phyloP scores from a whole-genome alignment of 2,329 filamentous ascomycete species.

The Aphanocladium album region DNA sequence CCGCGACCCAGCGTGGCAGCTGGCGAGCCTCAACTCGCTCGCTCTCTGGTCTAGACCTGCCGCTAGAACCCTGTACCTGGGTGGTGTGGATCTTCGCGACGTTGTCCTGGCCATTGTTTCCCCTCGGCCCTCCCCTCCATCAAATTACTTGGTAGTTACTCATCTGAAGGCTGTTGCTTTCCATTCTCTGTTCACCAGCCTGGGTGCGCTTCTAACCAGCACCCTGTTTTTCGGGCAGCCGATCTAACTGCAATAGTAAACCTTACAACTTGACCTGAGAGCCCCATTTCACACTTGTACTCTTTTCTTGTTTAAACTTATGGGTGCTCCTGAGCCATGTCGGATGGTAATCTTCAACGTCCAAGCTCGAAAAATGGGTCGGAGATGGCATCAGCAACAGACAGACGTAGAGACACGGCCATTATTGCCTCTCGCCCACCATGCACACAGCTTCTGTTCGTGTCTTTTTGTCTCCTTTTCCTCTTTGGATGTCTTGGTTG shows the following conservation, averaged over 20 bases:
- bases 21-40: not conserved
- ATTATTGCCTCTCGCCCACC: not conserved
- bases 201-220: too few species aligned
- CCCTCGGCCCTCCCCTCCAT: too few species aligned
- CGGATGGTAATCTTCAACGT: not conserved
- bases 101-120: not conserved
- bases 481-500: not conserved
- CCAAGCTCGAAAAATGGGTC: slow-evolving; percentile 6
- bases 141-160: too few species aligned
- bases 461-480: not conserved
- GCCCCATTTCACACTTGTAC: too few species aligned
- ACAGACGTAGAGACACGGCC: not conserved
- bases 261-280: not conserved
- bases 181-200: too few species aligned
- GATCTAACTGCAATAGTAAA: too few species aligned
- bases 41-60: not conserved
- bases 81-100: not conserved
- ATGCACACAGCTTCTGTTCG: not conserved
- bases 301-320: not conserved
- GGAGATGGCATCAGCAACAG: not conserved
- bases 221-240: too few species aligned
- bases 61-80: not conserved
- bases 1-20: not conserved
- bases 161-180: too few species aligned
- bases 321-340: not conserved